phyloP scores from a whole-genome alignment of 139 green algal species.

The Volvox reticuliferus region DNA sequence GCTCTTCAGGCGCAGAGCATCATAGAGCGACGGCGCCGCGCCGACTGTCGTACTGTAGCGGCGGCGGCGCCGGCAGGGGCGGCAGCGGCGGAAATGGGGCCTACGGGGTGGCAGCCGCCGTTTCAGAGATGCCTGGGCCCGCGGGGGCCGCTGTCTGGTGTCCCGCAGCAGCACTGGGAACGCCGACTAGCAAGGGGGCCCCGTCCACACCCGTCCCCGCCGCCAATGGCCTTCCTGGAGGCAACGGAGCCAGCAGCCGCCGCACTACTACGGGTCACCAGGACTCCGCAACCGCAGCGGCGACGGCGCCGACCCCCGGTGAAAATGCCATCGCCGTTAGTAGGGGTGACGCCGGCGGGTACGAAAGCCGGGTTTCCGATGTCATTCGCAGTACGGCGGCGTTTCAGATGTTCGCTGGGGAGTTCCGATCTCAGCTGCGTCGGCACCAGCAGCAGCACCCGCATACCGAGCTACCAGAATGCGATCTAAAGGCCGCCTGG shows the following conservation, averaged over 20 bases:
- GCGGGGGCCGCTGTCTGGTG: not conserved
- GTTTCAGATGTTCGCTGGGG: constrained; percentile 2
- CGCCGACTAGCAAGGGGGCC: not conserved
- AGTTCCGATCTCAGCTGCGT: not conserved
- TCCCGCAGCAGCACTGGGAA: not conserved
- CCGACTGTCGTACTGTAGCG: not conserved
- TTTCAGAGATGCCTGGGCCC: not conserved
- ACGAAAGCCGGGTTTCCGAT: not conserved
- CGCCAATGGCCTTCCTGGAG: not conserved
- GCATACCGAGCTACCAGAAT: not conserved
- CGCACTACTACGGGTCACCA: not conserved
- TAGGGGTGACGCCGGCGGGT: not conserved
- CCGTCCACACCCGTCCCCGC: constrained; percentile 16
- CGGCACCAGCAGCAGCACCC: not conserved
- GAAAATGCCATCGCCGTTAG: not conserved
- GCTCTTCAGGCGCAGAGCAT: not conserved
- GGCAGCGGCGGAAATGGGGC: not conserved
- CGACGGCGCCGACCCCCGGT: not conserved
- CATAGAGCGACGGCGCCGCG: not conserved
- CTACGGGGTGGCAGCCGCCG: not conserved
- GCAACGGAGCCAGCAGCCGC: not conserved
- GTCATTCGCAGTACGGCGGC: not conserved
- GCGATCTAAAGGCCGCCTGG: not conserved
- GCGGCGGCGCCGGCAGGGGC: not conserved
- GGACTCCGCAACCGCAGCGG: not conserved